Conservation (phyloP, 2,329 filamentous ascomycete species). For the Alternaria tenuissima region DNA sequence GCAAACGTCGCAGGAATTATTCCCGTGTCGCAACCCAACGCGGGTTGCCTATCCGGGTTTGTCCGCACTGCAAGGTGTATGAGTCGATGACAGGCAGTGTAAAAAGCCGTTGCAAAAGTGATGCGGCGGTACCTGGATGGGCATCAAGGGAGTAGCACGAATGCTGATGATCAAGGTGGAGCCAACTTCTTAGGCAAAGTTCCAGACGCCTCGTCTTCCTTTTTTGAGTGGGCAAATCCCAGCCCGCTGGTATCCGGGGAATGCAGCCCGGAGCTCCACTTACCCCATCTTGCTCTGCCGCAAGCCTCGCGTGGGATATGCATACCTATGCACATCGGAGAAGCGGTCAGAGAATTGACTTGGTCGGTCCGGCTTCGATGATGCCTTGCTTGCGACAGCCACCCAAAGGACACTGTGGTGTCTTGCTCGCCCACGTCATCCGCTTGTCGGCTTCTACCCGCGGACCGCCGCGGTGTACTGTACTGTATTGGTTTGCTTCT, state of each 20-base stretch:
- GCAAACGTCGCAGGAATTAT: conserved; percentile 11
- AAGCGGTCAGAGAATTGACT: conserved; percentile 36
- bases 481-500: conserved; percentile 21
- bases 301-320: conserved; percentile 37
- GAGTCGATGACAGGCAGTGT: conserved; percentile 6
- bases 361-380: conserved; percentile 16
- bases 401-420: conserved; percentile 17
- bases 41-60: conserved; percentile 11
- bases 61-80: conserved; percentile 3
- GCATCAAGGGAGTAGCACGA: conserved; percentile 9
- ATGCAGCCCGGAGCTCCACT: conserved; percentile 33
- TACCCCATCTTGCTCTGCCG: conserved; percentile 28
- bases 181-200: conserved; percentile 8
- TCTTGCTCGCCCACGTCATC: conserved; percentile 20
- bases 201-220: conserved; percentile 29
- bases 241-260: conserved; percentile 34
- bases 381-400: conserved; percentile 21
- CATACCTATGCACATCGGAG: conserved; percentile 20
- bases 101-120: background rate
- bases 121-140: background rate
- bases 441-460: conserved; percentile 14
- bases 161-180: conserved; percentile 20
- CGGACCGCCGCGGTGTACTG: conserved; percentile 8
- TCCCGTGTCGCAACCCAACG: conserved; percentile 13
- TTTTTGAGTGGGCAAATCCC: conserved; percentile 21